Base-by-base conservation (phyloP, 2,329 filamentous ascomycete species). In the Colletotrichum truncatum region DNA sequence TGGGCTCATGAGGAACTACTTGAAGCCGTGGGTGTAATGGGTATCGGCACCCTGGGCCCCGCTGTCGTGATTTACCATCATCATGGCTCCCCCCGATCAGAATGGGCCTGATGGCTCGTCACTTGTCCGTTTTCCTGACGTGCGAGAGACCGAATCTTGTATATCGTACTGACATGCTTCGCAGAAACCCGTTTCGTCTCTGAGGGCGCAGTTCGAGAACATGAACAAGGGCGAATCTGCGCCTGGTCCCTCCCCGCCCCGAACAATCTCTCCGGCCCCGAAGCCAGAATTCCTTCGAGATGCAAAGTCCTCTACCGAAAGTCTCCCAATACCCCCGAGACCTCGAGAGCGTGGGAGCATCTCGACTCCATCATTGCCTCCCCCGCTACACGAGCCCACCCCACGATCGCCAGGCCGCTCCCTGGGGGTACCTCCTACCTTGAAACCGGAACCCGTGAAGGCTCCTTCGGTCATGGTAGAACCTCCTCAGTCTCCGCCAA, bases 121-220 rank as follows among this genome's bases (percentile, higher is more conserved):
- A 68, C 89, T 94, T 72, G 90, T 92, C 78, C 77, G 89, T 77
- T 56, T 32, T 8, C 45, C 23, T 10, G 21, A 4, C 38, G 21
- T 8, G 39, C 41, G 7, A 10, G 6, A 10, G n/a, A 16, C n/a
- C 36, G 21, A 11, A 23, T 26, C 11, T 18, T 56, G 23, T 51
- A 41, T 16, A 21, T 63, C 58, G 23, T 69, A 65, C 76, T 79
- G 67, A 77, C 67, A 48, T 18, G 28, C 18, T 8, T 53, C 30
- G 5, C 68, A 93, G 91, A 93, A 90, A 81, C 92, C 93, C 25
- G 92, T 96, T 53, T 96, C 93, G 54, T 94, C 92, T 54, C 83
- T 96, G 66, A 87, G 90, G 67, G 93, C 91, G 68, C 90, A 92
- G 72, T 96, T 95, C 76, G 93, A 96, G 82, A 93, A 91, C 74